Percentiles rank a stretch among this genome's conserved stretches.
Evolutionary conservation across 2,329 filamentous ascomycete species (phyloP).

Genomic region (Epichloe baconii): DNA sequence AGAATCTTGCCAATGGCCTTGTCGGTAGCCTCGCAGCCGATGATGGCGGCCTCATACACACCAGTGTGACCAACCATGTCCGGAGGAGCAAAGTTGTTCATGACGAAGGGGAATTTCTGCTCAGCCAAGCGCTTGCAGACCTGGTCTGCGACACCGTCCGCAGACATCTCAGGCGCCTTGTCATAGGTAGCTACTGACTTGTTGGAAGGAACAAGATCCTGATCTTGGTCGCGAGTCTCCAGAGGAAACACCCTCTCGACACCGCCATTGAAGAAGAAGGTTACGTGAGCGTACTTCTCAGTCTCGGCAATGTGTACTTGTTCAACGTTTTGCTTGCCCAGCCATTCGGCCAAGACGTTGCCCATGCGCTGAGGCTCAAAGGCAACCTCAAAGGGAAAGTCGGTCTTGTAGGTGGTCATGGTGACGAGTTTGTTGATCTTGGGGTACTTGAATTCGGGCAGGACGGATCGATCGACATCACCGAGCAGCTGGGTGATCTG

Average conservation of each 20-base stretch:
- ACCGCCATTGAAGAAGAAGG: slow-evolving; percentile 99
- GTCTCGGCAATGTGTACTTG: slow-evolving; percentile 98
- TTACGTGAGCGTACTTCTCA: slow-evolving; percentile 98
- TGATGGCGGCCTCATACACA: slow-evolving; percentile 85
- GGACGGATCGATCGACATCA: slow-evolving; percentile 79
- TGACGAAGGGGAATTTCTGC: slow-evolving; percentile 85
- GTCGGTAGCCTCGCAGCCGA: slow-evolving; percentile 77
- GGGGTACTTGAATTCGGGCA: slow-evolving; percentile 85
- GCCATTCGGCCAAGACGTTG: slow-evolving; percentile 95
- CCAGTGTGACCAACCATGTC: slow-evolving; percentile 99
- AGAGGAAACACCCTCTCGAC: slow-evolving; percentile 92
- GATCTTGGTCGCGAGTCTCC: slow-evolving; percentile 74
- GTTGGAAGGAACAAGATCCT: slow-evolving; percentile 74
- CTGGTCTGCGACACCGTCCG: slow-evolving; percentile 77
- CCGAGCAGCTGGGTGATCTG: slow-evolving; percentile 93
- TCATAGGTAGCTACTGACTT: slow-evolving; percentile 89
- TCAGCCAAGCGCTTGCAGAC: slow-evolving; percentile 76
- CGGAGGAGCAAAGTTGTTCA: slow-evolving; percentile 99
- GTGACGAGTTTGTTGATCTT: slow-evolving; percentile 76
- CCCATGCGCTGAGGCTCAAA: slow-evolving; percentile 94
- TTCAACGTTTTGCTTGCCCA: slow-evolving; percentile 75
- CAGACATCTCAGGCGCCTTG: slow-evolving; percentile 89
- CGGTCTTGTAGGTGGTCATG: slow-evolving; percentile 97
- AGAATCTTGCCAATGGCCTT: slow-evolving; percentile 87
- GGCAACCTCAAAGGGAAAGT: slow-evolving; percentile 84